A percentile compares a stretch with the other conserved stretches of the same genome.
Conservation (phyloP, 2,329 filamentous ascomycete genomes). For the Escovopsis sp. region DNA sequence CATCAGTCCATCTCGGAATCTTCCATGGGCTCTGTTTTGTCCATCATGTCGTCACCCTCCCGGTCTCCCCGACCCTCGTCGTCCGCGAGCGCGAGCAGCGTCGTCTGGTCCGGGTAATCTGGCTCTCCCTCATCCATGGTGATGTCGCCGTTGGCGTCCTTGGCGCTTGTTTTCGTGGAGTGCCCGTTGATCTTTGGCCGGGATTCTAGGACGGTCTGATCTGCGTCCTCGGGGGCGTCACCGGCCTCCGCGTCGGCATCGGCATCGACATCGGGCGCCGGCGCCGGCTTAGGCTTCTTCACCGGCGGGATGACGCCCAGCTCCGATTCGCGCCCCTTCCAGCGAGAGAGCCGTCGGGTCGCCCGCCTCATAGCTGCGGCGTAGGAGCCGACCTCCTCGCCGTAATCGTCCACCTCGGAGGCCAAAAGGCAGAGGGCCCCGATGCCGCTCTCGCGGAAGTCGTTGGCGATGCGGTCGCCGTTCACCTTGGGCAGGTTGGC, state of each 20-base stretch:
- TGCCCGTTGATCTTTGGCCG: conserved; percentile 3
- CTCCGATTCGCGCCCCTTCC: conserved; percentile 36
- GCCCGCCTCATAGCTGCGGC: conserved; percentile 50
- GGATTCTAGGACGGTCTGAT: conserved; percentile 7
- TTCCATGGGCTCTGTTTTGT: conserved; percentile 23
- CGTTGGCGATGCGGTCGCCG: conserved; percentile 16
- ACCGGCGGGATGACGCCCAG: conserved; percentile 32
- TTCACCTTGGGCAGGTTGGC: conserved; percentile 15
- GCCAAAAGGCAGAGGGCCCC: conserved; percentile 49
- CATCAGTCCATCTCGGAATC: conserved; percentile 19
- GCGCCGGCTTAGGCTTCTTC: conserved; percentile 25
- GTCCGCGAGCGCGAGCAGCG: conserved; percentile 18
- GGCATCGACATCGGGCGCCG: conserved; percentile 10
- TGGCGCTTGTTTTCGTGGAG: conserved; percentile 11
- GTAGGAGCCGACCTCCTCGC: conserved; percentile 56
- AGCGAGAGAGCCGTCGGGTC: conserved; percentile 52
- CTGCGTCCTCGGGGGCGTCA: conserved; percentile 10
- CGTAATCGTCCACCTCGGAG: conserved; percentile 56
- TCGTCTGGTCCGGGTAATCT: conserved; percentile 30
- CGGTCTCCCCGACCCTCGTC: conserved; percentile 29
- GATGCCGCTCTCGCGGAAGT: conserved; percentile 42
- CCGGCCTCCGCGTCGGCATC: conserved; percentile 10
- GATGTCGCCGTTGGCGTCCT: conserved; percentile 25
- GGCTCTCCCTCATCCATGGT: conserved; percentile 39
- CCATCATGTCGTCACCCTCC: conserved; percentile 30